phyloP scores from a whole-genome alignment of 176 grass and related monocot genomes.

The Oryza rufipogon region DNA sequence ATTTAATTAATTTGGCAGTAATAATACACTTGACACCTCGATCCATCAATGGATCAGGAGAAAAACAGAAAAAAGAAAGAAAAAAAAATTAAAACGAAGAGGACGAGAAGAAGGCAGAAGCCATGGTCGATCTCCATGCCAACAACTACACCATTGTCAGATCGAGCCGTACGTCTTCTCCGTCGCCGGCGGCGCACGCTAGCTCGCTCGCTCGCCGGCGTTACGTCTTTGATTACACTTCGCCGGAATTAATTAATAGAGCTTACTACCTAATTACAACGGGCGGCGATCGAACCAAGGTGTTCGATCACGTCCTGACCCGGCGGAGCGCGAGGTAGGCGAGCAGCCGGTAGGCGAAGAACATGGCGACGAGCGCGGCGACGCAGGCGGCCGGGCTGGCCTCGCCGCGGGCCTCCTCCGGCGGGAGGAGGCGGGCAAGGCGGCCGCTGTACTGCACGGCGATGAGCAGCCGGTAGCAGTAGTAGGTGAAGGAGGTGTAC shows the following conservation, averaged over 20 bases:
- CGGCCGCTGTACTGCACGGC: slow-evolving; percentile 67
- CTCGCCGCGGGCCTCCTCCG: slow-evolving; percentile 26
- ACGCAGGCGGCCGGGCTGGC: slow-evolving; percentile 33
- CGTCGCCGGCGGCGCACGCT: background rate
- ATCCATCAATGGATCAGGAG: slow-evolving; percentile 19
- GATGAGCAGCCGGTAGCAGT: slow-evolving; percentile 86
- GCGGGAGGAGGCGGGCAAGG: slow-evolving; percentile 4
- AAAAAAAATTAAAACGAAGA: background rate
- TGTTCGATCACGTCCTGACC: slow-evolving; percentile 43
- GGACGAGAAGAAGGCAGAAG: slow-evolving; percentile 25
- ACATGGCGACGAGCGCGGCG: slow-evolving; percentile 64
- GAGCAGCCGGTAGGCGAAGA: slow-evolving; percentile 72
- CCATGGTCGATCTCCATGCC: background rate
- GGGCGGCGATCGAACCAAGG: background rate
- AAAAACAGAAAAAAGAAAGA: background rate
- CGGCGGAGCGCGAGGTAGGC: slow-evolving; percentile 77
- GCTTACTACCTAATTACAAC: background rate
- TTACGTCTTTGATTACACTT: background rate
- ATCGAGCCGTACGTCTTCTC: background rate
- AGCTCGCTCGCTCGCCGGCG: background rate
- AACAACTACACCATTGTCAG: slow-evolving; percentile 36
- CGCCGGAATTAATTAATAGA: background rate
- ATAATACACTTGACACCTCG: slow-evolving; percentile 17
- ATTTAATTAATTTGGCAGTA: background rate
- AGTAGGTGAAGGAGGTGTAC: slow-evolving; percentile 95